Percentiles rank a stretch among this genome's conserved stretches.
phyloP scores from a whole-genome alignment of 305 asterid species.

The Solanum hybrid region DNA sequence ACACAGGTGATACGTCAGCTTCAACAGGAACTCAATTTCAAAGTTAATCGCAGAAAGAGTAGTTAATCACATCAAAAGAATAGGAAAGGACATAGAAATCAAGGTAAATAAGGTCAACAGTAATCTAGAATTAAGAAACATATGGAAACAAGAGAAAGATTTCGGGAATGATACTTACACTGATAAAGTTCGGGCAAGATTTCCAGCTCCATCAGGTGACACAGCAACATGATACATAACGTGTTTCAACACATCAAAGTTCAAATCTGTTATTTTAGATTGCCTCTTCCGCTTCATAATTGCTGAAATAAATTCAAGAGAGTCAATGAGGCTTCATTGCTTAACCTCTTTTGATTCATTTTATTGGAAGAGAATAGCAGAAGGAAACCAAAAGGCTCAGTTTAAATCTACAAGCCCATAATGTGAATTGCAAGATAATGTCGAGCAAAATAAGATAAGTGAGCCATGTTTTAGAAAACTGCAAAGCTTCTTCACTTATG shows the following conservation, averaged over 20 bases:
- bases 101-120: background rate
- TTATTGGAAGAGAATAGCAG: background rate
- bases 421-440: background rate
- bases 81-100: background rate
- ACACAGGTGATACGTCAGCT: background rate
- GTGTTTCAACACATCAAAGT: conserved; percentile 12
- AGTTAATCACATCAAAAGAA: background rate
- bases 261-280: conserved; percentile 13
- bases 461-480: background rate
- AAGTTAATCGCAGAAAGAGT: background rate
- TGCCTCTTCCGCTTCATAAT: conserved; percentile 1
- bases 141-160: background rate
- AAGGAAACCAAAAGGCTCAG: background rate
- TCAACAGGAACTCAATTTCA: background rate
- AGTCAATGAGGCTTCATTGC: background rate
- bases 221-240: conserved; percentile 1
- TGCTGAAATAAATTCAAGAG: conserved; percentile 2
- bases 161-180: conserved; percentile 9
- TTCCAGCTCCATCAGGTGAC: conserved; percentile 21
- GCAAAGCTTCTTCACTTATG: background rate
- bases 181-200: conserved; percentile 1
- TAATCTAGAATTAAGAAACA: background rate
- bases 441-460: background rate
- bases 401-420: background rate
- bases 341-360: background rate